Conservation (phyloP, 345 rosid species). For the Boechera stricta region DNA sequence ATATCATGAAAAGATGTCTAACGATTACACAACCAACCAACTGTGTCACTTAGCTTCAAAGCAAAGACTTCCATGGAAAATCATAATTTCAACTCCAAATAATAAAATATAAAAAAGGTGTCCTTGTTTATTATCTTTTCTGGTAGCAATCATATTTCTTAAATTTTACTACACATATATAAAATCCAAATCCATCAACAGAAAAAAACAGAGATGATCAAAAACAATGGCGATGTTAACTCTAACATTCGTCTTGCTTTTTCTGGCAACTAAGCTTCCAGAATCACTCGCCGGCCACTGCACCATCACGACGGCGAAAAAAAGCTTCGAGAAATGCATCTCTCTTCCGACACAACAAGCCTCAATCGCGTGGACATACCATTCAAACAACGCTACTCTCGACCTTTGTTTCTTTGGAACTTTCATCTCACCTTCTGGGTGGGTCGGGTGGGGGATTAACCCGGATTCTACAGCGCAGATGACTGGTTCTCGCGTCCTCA, state of each 20-base stretch:
- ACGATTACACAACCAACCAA: slow-evolving; percentile 46
- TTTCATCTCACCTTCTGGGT: slow-evolving; percentile 95
- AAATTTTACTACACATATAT: slow-evolving; percentile 13
- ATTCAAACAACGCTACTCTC: slow-evolving; percentile 72
- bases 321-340: slow-evolving; percentile 73
- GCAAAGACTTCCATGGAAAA: slow-evolving; percentile 46
- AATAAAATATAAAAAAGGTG: neutral
- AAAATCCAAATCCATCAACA: neutral
- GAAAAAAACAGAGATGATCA: slow-evolving; percentile 25
- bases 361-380: slow-evolving; percentile 92
- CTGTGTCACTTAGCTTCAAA: slow-evolving; percentile 58
- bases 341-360: slow-evolving; percentile 93
- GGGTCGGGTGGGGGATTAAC: slow-evolving; percentile 95
- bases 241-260: slow-evolving; percentile 43
- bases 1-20: slow-evolving; percentile 29
- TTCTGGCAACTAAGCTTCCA: slow-evolving; percentile 41
- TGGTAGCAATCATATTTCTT: slow-evolving; percentile 19
- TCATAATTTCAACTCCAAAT: slow-evolving; percentile 21
- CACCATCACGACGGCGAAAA: slow-evolving; percentile 59
- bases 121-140: slow-evolving; percentile 2
- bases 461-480: slow-evolving; percentile 67
- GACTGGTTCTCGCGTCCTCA: slow-evolving; percentile 81
- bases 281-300: slow-evolving; percentile 56
- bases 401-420: slow-evolving; percentile 90
- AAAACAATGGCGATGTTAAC: slow-evolving; percentile 19